Evolutionary conservation across 345 rosid species (phyloP).

Genomic region (Excoecaria agallocha): DNA sequence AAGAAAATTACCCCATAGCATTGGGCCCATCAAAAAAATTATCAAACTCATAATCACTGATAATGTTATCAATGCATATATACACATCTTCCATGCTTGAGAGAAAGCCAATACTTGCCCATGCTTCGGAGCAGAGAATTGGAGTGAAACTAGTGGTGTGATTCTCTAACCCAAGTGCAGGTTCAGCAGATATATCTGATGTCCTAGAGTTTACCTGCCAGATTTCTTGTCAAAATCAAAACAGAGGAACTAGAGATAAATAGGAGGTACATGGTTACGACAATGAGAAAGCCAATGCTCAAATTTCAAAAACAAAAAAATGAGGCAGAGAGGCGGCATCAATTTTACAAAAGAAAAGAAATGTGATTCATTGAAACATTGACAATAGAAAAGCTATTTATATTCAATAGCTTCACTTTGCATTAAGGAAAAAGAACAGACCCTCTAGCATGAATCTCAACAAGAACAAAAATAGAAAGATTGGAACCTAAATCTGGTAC

Average conservation of each 20-base stretch:
- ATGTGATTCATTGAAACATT: background rate
- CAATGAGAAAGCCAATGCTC: background rate
- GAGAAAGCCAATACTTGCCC: conserved; percentile 67
- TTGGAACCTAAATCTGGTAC: background rate
- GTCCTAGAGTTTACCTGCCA: conserved; percentile 58
- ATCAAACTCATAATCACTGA: conserved; percentile 46
- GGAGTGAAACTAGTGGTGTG: conserved; percentile 48
- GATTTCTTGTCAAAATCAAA: conserved; percentile 25
- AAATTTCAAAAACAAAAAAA: background rate
- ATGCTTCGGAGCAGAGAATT: conserved; percentile 76
- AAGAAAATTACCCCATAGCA: conserved; percentile 72
- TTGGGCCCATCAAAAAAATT: conserved; percentile 45
- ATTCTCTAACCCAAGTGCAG: conserved; percentile 36
- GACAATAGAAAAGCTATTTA: background rate
- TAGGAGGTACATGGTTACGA: background rate
- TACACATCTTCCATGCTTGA: conserved; percentile 82
- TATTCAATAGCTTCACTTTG: background rate
- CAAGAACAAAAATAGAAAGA: background rate
- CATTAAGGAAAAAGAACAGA: background rate
- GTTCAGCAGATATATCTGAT: conserved; percentile 42
- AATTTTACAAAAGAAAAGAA: background rate
- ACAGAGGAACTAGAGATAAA: background rate
- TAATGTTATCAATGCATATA: conserved; percentile 58
- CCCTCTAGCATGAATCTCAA: background rate
- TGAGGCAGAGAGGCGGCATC: background rate